Conservation (phyloP, 345 rosid species). For the Cochlearia excelsa region DNA sequence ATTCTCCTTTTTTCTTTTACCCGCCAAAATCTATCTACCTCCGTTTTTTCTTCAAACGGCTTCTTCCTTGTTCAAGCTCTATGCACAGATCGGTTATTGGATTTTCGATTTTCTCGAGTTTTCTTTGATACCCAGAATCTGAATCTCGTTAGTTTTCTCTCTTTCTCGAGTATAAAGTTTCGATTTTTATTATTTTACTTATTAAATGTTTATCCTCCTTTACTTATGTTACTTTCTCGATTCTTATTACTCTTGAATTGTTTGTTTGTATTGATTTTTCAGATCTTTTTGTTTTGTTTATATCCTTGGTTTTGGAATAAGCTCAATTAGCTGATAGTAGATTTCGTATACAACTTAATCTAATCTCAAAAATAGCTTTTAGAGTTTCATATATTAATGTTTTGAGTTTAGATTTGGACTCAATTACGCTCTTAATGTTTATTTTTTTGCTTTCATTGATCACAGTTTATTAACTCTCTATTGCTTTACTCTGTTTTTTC, state of each 20-base stretch:
- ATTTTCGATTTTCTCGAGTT: constrained; percentile 4
- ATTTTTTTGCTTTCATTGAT: too few species aligned
- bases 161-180: background rate
- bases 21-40: constrained; percentile 43
- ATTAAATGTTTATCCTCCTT: background rate
- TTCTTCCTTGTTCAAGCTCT: background rate
- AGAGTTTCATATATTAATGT: background rate
- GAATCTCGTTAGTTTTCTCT: constrained; percentile 15
- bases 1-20: constrained; percentile 33
- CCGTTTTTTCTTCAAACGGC: constrained; percentile 29
- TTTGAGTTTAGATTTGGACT: background rate
- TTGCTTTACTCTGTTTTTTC: background rate
- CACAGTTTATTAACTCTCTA: too few species aligned
- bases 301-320: constrained; percentile 4
- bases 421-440: background rate
- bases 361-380: background rate
- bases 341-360: background rate
- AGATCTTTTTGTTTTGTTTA: constrained; percentile 14
- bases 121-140: constrained; percentile 21
- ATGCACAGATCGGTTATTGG: constrained; percentile 3
- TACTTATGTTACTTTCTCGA: background rate
- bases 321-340: background rate
- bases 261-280: background rate
- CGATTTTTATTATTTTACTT: background rate
- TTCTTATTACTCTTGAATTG: background rate